phyloP scores from a whole-genome alignment of 331 rosid genomes.

The Pyrus hybrid region DNA sequence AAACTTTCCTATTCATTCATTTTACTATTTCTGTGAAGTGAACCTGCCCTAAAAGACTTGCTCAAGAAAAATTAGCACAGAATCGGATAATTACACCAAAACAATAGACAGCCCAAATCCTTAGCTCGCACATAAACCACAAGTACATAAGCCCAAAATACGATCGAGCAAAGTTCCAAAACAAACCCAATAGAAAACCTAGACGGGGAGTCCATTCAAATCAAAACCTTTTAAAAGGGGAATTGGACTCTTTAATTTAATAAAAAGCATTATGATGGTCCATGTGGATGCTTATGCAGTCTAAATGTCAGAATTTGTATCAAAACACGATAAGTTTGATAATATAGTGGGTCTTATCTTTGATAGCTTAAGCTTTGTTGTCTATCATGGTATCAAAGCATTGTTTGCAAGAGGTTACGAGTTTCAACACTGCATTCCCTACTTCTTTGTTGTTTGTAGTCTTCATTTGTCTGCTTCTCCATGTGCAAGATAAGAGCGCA shows the following conservation, averaged over 20 bases:
- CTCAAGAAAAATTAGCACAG: too few relatives aligned
- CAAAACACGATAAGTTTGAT: neutral
- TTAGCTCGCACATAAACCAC: too few relatives aligned
- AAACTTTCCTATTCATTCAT: too few relatives aligned
- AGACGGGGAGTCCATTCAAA: neutral
- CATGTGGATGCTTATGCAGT: neutral
- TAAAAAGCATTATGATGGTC: neutral
- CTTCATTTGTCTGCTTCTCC: neutral
- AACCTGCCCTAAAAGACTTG: too few relatives aligned
- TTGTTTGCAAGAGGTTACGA: neutral
- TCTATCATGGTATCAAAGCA: neutral
- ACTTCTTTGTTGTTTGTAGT: neutral
- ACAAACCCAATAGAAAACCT: neutral
- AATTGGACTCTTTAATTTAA: neutral
- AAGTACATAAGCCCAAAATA: too few relatives aligned
- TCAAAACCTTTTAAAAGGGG: neutral
- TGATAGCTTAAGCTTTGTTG: neutral
- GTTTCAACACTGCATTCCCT: neutral
- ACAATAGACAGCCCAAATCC: too few relatives aligned
- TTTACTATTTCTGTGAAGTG: too few relatives aligned
- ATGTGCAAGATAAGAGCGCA: neutral
- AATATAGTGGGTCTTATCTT: too few relatives aligned
- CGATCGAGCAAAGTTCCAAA: too few relatives aligned
- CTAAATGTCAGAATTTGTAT: neutral
- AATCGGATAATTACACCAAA: too few relatives aligned